Evolutionary conservation across 2,329 filamentous ascomycete genomes (phyloP).

Genomic region (Dactylonectria macrodidyma): DNA sequence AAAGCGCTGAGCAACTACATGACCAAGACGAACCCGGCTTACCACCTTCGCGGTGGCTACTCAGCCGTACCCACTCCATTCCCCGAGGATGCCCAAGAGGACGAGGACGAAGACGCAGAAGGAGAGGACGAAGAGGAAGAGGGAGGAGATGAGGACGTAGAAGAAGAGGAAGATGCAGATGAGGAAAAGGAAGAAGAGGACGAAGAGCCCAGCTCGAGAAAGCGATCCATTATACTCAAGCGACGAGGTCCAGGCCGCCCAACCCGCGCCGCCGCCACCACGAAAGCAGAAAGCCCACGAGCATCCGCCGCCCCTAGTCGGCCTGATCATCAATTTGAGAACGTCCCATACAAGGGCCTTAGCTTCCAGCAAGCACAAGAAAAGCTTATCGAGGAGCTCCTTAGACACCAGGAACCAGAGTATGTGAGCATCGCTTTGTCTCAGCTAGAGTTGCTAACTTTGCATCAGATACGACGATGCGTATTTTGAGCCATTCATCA

Average conservation of each 20-base stretch:
- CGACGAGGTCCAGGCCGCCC: constrained; percentile 54
- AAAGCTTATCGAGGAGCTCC: constrained; percentile 83
- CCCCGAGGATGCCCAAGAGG: constrained; percentile 58
- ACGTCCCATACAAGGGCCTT: constrained; percentile 77
- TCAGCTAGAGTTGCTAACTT: constrained; percentile 37
- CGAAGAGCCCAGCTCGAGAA: constrained; percentile 51
- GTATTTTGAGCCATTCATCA: constrained; percentile 81
- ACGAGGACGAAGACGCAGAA: constrained; percentile 52
- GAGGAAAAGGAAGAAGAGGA: constrained; percentile 51
- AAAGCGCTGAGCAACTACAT: constrained; percentile 92
- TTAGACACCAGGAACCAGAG: constrained; percentile 78
- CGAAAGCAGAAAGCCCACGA: constrained; percentile 52
- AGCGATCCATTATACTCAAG: constrained; percentile 58
- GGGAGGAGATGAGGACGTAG: constrained; percentile 42
- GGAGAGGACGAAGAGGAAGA: constrained; percentile 48
- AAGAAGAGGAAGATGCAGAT: constrained; percentile 51
- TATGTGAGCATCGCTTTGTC: constrained; percentile 55
- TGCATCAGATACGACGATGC: constrained; percentile 76
- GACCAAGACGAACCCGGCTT: constrained; percentile 89
- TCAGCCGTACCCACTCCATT: constrained; percentile 81
- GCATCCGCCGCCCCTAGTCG: constrained; percentile 57
- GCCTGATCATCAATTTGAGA: constrained; percentile 68
- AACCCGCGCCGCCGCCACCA: constrained; percentile 51
- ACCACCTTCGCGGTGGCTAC: constrained; percentile 76
- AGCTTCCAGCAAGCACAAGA: constrained; percentile 90